Base-by-base conservation (phyloP, 2,329 filamentous ascomycete species). In the Aspergillus sp. region DNA sequence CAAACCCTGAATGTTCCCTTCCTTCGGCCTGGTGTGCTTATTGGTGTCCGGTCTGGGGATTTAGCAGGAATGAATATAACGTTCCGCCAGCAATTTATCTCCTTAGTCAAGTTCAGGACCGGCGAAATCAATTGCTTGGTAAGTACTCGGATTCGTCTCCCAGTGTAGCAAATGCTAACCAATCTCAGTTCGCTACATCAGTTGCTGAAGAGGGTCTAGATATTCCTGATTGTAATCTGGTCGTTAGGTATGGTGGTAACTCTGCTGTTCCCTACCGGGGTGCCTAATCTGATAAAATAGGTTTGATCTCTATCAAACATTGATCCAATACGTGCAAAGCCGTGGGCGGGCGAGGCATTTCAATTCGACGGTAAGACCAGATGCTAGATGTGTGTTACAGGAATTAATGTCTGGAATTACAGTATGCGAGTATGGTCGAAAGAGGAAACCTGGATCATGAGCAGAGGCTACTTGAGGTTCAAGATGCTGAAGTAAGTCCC, bases 241-340 rank as follows among this genome's bases (percentile, higher is more conserved):
- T 89, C 10, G 76, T 89, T 25, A 81, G 80, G 75, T 77, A 68
- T 52, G 58, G 47, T 43, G 8, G 4, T 12, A 50, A 12, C 23
- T 4, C 1, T 38, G 2, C 2, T 21, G 15, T 17, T 28, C 15
- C 15, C 15, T 19, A 8, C 12, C n/a, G 2, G 2, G 8, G 8
- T 19, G 17, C 2, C 43, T 25, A 12, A 48, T n/a, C 64, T 71
- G 30, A 72, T 25, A 17, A 3, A 43, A 10, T 49, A 79, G 93
- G 2, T 99, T 97, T 69, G 92, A 98, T 71, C 84, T 96, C 2
- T 97, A 92, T 76, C 83, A 84, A 10, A 97, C 94, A 0, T 87
- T 97, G 75, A 98, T 98, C 55, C 91, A 96, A 70, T 98, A 97
- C 72, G 88, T 98, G 19, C 95, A 99, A 74, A 97, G 93, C 13